phyloP scores from a whole-genome alignment of 768 basidiomycete genomes.

The Naganishia kalamii region DNA sequence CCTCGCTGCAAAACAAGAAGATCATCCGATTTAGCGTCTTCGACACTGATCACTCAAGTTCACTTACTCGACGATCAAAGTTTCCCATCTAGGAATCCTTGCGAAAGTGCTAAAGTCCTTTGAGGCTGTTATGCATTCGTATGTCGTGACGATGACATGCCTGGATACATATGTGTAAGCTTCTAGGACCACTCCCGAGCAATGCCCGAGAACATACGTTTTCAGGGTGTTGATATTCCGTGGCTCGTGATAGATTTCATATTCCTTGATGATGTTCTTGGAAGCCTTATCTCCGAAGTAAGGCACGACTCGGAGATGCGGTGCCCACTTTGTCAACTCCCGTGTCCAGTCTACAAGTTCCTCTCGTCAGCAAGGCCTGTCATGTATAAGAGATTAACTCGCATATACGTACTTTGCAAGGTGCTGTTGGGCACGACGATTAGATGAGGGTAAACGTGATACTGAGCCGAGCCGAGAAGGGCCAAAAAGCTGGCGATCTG shows the following conservation, averaged over 20 bases:
- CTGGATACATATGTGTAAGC: slow-evolving; percentile 55
- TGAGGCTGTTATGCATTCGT: slow-evolving; percentile 72
- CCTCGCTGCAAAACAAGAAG: slow-evolving; percentile 52
- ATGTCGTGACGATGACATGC: slow-evolving; percentile 88
- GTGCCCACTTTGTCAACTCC: slow-evolving; percentile 75
- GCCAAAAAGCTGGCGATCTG: slow-evolving; percentile 80
- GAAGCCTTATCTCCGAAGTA: slow-evolving; percentile 72
- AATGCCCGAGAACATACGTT: slow-evolving; percentile 32
- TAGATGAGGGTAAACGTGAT: slow-evolving; percentile 67
- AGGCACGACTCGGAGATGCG: slow-evolving; percentile 59
- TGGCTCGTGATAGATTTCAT: slow-evolving; percentile 64
- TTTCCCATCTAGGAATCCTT: slow-evolving; percentile 80
- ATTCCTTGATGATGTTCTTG: slow-evolving; percentile 71
- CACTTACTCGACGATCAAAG: slow-evolving; percentile 66
- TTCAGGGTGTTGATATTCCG: slow-evolving; percentile 43
- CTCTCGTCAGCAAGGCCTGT: background rate
- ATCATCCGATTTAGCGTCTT: background rate
- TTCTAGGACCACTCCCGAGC: background rate
- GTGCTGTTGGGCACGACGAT: slow-evolving; percentile 82
- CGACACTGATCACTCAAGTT: background rate
- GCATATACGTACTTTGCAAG: slow-evolving; percentile 1
- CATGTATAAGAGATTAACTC: background rate
- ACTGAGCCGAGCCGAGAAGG: slow-evolving; percentile 55
- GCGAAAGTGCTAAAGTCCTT: slow-evolving; percentile 69
- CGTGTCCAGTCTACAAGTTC: slow-evolving; percentile 61